phyloP scores from a whole-genome alignment of 129 eudicot species.

The Tanacetum coccineum region DNA sequence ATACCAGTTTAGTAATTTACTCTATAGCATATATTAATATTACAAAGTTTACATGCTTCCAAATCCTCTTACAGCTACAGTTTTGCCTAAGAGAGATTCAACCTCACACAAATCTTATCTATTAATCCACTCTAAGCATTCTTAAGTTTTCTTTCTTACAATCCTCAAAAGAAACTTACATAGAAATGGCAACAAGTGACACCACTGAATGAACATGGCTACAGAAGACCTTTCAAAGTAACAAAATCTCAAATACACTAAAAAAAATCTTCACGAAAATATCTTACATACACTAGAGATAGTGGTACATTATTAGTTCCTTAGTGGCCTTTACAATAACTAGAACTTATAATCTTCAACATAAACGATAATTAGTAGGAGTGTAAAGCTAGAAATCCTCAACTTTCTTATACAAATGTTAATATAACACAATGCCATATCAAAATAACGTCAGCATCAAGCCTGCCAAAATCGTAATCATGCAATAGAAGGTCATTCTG shows the following conservation, averaged over 20 bases:
- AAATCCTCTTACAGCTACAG: background rate
- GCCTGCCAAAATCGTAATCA: background rate
- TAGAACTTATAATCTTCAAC: background rate
- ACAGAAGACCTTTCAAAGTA: background rate
- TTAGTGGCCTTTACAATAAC: background rate
- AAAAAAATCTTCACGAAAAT: background rate
- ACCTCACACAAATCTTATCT: background rate
- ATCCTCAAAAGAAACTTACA: background rate
- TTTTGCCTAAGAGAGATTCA: background rate
- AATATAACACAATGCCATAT: background rate
- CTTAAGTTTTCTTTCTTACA: background rate
- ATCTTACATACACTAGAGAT: background rate
- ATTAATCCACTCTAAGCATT: background rate
- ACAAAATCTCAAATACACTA: background rate
- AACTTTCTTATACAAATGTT: conserved; percentile 7
- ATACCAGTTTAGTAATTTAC: too few relatives aligned
- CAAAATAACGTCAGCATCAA: background rate
- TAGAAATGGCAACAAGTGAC: background rate
- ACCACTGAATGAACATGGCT: background rate
- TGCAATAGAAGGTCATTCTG: background rate
- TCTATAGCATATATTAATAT: background rate
- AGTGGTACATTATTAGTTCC: background rate
- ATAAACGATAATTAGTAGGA: background rate
- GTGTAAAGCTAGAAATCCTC: background rate
- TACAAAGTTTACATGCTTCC: background rate